Conservation (phyloP, 2,329 filamentous ascomycete species). For the Elsinoe batatas region DNA sequence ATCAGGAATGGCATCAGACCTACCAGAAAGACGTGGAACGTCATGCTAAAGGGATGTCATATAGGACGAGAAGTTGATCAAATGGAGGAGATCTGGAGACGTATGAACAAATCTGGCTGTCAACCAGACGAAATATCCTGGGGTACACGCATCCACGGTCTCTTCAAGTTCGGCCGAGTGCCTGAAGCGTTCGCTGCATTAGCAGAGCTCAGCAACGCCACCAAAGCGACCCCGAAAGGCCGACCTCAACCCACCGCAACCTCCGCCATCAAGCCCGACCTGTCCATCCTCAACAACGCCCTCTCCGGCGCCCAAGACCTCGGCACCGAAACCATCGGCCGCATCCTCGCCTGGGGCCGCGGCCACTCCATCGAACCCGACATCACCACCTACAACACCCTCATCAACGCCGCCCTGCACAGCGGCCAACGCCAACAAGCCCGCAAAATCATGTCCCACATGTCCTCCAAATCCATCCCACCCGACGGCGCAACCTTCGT, state of each 20-base stretch:
- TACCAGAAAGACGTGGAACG: conserved; percentile 57
- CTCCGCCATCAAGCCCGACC: conserved; percentile 48
- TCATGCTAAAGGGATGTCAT: conserved; percentile 63
- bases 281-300: conserved; percentile 59
- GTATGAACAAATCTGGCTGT: conserved; percentile 48
- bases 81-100: conserved; percentile 57
- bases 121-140: conserved; percentile 57
- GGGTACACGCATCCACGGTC: conserved; percentile 58
- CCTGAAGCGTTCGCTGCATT: conserved; percentile 53
- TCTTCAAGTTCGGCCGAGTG: conserved; percentile 48
- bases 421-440: conserved; percentile 22
- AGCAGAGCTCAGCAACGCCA: conserved; percentile 46
- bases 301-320: conserved; percentile 43
- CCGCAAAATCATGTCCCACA: conserved; percentile 33
- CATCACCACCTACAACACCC: conserved; percentile 23
- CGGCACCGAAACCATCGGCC: conserved; percentile 30
- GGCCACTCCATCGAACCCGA: conserved; percentile 27
- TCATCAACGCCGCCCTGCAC: conserved; percentile 26
- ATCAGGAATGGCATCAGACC: conserved; percentile 46
- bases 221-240: neutral
- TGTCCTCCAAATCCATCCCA: conserved; percentile 34
- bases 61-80: conserved; percentile 48
- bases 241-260: conserved; percentile 22
- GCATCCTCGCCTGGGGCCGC: conserved; percentile 42
- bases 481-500: conserved; percentile 56